Evolutionary conservation across 2,329 filamentous ascomycete genomes (phyloP).

Genomic region (Parafenestella ontariensis): DNA sequence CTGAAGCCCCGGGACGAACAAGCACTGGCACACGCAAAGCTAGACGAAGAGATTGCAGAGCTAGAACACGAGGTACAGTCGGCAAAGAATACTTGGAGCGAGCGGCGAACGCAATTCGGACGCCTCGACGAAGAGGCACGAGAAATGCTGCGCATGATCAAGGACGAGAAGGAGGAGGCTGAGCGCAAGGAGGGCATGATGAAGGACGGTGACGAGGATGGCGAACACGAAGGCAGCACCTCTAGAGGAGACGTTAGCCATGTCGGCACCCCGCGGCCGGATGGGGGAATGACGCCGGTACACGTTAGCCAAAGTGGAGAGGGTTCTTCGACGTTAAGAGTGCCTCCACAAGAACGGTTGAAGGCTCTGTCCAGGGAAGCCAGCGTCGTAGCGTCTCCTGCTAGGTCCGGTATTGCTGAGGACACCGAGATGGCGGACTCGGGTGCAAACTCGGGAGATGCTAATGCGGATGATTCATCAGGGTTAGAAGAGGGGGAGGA

Average conservation of each 20-base stretch:
- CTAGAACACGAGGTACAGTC: constrained; percentile 83
- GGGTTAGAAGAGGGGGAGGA: constrained; percentile 44
- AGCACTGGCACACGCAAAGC: constrained; percentile 75
- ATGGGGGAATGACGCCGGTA: constrained; percentile 51
- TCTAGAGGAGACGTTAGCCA: constrained; percentile 49
- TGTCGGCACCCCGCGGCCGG: constrained; percentile 55
- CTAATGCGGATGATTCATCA: constrained; percentile 40
- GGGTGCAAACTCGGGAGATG: constrained; percentile 27
- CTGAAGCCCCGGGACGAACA: constrained; percentile 87
- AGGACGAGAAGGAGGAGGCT: constrained; percentile 94
- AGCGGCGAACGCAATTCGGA: constrained; percentile 85
- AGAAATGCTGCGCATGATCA: constrained; percentile 81
- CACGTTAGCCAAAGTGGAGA: constrained; percentile 45
- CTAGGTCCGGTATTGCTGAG: constrained; percentile 29
- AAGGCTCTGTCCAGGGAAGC: constrained; percentile 37
- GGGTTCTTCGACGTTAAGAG: constrained; percentile 32
- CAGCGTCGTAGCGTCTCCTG: constrained; percentile 37
- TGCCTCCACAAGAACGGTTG: constrained; percentile 42
- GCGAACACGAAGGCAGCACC: constrained; percentile 49
- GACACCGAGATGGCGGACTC: constrained; percentile 44
- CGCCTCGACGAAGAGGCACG: constrained; percentile 91
- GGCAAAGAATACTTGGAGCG: constrained; percentile 83
- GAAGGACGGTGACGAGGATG: constrained; percentile 51
- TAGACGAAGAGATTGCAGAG: constrained; percentile 87
- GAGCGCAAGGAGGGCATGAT: constrained; percentile 78